phyloP scores from a whole-genome alignment of 1,284 basidiomycete genomes.

The Apiotrichum domesticum region DNA sequence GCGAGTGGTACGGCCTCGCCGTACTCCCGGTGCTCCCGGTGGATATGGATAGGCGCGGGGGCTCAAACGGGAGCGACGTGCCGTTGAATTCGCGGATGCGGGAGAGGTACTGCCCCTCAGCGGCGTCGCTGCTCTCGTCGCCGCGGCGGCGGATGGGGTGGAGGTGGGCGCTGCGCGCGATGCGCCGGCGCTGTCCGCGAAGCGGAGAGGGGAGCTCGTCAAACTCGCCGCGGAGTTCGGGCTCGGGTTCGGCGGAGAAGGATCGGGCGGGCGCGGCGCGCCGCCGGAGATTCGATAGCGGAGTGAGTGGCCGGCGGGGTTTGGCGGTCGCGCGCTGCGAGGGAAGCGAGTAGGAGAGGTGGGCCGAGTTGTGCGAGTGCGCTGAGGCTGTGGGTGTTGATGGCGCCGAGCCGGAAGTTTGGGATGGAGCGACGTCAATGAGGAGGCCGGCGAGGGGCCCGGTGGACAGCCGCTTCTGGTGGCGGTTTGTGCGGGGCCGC shows the following conservation, averaged over 20 bases:
- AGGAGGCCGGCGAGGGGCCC: constrained; percentile 34
- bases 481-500: constrained; percentile 2
- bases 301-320: neutral
- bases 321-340: too few species aligned
- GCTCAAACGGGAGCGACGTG: neutral
- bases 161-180: constrained; percentile 37
- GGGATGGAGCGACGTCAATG: constrained; percentile 26
- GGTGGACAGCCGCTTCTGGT: constrained; percentile 11
- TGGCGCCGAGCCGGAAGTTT: neutral
- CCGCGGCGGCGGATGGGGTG: constrained; percentile 26
- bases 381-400: neutral
- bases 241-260: neutral
- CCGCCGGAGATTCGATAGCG: neutral
- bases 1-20: neutral
- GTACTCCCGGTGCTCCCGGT: too few species aligned
- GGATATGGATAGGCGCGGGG: neutral
- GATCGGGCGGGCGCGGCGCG: constrained; percentile 1
- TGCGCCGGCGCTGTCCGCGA: neutral
- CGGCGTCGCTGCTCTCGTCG: constrained; percentile 8
- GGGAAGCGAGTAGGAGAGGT: neutral
- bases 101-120: neutral
- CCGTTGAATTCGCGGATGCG: neutral
- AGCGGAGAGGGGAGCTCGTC: neutral
- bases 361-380: neutral
- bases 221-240: neutral